phyloP scores from a whole-genome alignment of 75 land plant species.

The Pseudotsuga menziesii region DNA sequence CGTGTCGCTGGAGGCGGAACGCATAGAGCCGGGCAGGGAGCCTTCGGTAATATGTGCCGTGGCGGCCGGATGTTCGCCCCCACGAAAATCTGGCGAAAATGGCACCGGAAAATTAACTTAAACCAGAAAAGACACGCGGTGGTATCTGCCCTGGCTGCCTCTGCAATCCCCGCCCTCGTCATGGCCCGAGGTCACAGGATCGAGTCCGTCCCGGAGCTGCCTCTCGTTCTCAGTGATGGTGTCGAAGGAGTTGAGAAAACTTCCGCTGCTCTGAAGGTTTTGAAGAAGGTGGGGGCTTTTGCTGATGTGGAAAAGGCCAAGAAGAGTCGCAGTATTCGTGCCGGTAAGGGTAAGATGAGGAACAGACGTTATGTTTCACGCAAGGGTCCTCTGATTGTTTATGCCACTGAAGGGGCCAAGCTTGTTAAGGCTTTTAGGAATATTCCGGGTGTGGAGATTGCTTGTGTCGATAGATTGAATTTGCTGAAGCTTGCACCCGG shows the following conservation, averaged over 20 bases:
- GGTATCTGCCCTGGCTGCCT: slow-evolving; percentile 59
- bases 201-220: slow-evolving; percentile 57
- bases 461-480: slow-evolving; percentile 51
- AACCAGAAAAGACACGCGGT: slow-evolving; percentile 51
- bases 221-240: slow-evolving; percentile 44
- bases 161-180: slow-evolving; percentile 54
- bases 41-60: slow-evolving; percentile 73
- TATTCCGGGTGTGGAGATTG: slow-evolving; percentile 62
- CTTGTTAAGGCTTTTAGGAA: slow-evolving; percentile 62
- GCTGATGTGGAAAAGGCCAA: slow-evolving; percentile 62
- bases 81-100: slow-evolving; percentile 62
- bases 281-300: slow-evolving; percentile 49
- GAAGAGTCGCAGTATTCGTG: slow-evolving; percentile 37
- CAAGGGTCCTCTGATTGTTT: slow-evolving; percentile 63
- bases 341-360: slow-evolving; percentile 72
- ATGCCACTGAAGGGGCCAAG: slow-evolving; percentile 70
- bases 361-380: slow-evolving; percentile 58
- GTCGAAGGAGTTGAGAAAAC: slow-evolving; percentile 56
- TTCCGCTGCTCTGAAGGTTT: slow-evolving; percentile 45
- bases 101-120: slow-evolving; percentile 64
- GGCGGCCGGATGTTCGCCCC: slow-evolving; percentile 76
- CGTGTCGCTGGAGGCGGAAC: slow-evolving; percentile 73
- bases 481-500: slow-evolving; percentile 89
- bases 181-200: slow-evolving; percentile 57
- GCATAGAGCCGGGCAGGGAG: slow-evolving; percentile 71